A percentile compares a stretch with the other conserved stretches of the same genome.
These are phyloP conservation scores for Lentinus polychrous DNA, from an alignment of 1,284 basidiomycete species.

Conservation along the genomic window DNA sequence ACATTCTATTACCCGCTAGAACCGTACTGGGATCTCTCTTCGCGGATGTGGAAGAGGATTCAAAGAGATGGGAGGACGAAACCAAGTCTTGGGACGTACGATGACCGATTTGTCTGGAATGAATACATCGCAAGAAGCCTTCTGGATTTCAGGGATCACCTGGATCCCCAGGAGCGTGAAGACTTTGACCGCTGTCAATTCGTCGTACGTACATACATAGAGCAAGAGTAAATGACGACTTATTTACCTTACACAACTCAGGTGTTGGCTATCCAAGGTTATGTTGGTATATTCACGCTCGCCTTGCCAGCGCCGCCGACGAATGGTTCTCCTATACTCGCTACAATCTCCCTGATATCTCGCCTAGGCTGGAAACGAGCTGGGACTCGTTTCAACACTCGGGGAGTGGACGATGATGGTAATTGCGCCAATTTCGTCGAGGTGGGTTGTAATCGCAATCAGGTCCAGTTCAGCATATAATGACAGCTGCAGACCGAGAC, in stretches of 20 bases:
- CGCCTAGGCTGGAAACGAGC: slow-evolving; percentile 92
- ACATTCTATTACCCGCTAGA: slow-evolving; percentile 90
- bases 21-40: slow-evolving; percentile 85
- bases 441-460: slow-evolving; percentile 35
- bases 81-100: slow-evolving; percentile 59
- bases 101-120: slow-evolving; percentile 86
- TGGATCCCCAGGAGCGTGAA: slow-evolving; percentile 61
- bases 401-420: slow-evolving; percentile 97
- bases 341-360: slow-evolving; percentile 75
- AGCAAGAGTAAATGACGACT: neutral
- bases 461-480: neutral
- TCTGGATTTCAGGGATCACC: slow-evolving; percentile 72
- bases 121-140: slow-evolving; percentile 76
- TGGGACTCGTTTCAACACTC: slow-evolving; percentile 94
- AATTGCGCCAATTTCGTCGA: slow-evolving; percentile 98
- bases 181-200: slow-evolving; percentile 77
- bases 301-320: slow-evolving; percentile 68
- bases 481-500: slow-evolving; percentile 72
- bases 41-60: slow-evolving; percentile 65
- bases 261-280: slow-evolving; percentile 94
- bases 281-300: slow-evolving; percentile 68
- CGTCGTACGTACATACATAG: slow-evolving; percentile 46
- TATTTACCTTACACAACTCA: slow-evolving; percentile 16
- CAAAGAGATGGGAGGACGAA: slow-evolving; percentile 40
- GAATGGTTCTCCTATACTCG: slow-evolving; percentile 57